These are phyloP conservation scores for Malus hybrid DNA, from an alignment of 331 rosid genomes.

Conservation along the genomic window DNA sequence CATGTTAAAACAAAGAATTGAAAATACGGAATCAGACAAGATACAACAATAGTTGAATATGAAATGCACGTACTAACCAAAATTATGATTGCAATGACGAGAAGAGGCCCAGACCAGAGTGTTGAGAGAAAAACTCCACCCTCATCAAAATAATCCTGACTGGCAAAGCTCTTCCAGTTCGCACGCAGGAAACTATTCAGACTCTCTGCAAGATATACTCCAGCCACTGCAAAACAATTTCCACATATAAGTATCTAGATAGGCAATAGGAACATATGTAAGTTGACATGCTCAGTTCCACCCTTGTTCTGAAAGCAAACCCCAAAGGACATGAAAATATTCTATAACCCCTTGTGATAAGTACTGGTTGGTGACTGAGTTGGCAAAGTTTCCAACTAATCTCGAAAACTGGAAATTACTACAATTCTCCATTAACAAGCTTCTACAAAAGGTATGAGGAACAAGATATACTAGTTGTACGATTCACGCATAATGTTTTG, in stretches of 20 bases:
- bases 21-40: neutral
- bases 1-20: neutral
- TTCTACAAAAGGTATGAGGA: neutral
- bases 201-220: slow-evolving; percentile 83
- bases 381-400: neutral
- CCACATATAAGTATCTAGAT: slow-evolving; percentile 10
- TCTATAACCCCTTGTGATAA: neutral
- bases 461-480: neutral
- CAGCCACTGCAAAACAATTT: slow-evolving; percentile 58
- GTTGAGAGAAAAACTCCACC: slow-evolving; percentile 73
- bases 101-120: slow-evolving; percentile 96
- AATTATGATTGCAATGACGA: slow-evolving; percentile 68
- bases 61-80: slow-evolving; percentile 48
- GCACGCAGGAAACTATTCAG: slow-evolving; percentile 46
- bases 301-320: neutral
- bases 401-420: neutral
- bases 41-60: neutral
- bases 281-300: neutral
- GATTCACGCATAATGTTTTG: neutral
- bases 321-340: neutral
- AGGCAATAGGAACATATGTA: neutral
- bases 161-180: slow-evolving; percentile 76
- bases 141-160: slow-evolving; percentile 86
- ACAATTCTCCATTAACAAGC: neutral
- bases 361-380: neutral